Conservation (phyloP, 163 green algal species). For the Chlamydomonas reinhardtii region DNA sequence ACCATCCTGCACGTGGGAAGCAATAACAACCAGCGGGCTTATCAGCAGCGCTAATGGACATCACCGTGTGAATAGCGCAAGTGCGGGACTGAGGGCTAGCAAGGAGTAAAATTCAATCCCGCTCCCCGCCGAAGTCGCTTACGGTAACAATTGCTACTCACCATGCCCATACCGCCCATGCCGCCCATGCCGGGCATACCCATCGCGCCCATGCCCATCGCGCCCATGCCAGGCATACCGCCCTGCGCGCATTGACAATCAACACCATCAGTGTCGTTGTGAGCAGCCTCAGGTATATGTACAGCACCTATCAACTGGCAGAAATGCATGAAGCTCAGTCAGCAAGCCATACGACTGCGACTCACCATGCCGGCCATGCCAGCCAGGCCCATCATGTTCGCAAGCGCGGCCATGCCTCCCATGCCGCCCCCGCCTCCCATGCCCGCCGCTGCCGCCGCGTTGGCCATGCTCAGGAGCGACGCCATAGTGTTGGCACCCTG, state of each 20-base stretch:
- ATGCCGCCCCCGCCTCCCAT: too few relatives aligned
- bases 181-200: conserved; percentile 8
- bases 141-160: too few relatives aligned
- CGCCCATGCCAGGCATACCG: conserved; percentile 39
- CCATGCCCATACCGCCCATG: conserved; percentile 14
- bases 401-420: conserved; percentile 10
- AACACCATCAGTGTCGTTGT: too few relatives aligned
- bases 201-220: conserved; percentile 46
- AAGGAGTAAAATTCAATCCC: too few relatives aligned
- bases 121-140: too few relatives aligned
- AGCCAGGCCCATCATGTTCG: conserved; percentile 21
- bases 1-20: not conserved
- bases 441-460: conserved; percentile 19
- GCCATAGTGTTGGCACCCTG: conserved; percentile 40
- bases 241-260: not conserved
- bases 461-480: conserved; percentile 30
- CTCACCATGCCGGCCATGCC: conserved; percentile 43
- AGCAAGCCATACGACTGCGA: not conserved
- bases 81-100: too few relatives aligned
- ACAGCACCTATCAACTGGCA: too few relatives aligned
- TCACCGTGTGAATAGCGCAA: too few relatives aligned
- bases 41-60: too few relatives aligned
- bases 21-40: not conserved
- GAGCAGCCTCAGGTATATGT: too few relatives aligned
- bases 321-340: too few relatives aligned